phyloP scores from a whole-genome alignment of 208 protist genomes.

The Herpetomonas tarakana region DNA sequence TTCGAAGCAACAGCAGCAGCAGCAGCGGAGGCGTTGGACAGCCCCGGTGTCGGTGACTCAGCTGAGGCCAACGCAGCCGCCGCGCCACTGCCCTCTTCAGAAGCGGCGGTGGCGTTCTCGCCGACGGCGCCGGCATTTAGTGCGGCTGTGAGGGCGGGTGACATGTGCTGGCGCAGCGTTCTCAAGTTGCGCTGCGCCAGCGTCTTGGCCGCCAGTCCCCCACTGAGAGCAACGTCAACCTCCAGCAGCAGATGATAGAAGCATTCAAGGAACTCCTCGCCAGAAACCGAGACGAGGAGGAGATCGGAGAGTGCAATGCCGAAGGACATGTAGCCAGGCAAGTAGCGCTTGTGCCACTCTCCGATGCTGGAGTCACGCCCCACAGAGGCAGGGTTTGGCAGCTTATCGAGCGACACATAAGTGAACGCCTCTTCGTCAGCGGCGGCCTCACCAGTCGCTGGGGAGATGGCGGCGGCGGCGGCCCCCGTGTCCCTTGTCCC shows the following conservation, averaged over 20 bases:
- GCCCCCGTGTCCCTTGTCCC: neutral
- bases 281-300: slow-evolving; percentile 36
- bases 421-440: neutral
- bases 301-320: slow-evolving; percentile 66
- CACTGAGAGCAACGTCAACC: slow-evolving; percentile 51
- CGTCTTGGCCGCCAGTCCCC: slow-evolving; percentile 35
- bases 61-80: slow-evolving; percentile 1
- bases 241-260: slow-evolving; percentile 66
- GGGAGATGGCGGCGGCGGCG: neutral
- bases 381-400: slow-evolving; percentile 7
- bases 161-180: slow-evolving; percentile 49
- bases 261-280: slow-evolving; percentile 56
- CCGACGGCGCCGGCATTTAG: slow-evolving; percentile 6
- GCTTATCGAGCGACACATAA: slow-evolving; percentile 19
- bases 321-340: slow-evolving; percentile 51
- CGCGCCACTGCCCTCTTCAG: neutral
- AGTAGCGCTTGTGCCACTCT: slow-evolving; percentile 24
- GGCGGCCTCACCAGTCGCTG: neutral
- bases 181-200: slow-evolving; percentile 51
- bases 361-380: slow-evolving; percentile 15
- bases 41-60: neutral
- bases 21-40: neutral
- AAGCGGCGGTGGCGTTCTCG: slow-evolving; percentile 6
- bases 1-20: neutral
- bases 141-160: slow-evolving; percentile 7